Evolutionary conservation across 192 early-diverging fungal species (phyloP).

Genomic region (Podochytrium sp.): DNA sequence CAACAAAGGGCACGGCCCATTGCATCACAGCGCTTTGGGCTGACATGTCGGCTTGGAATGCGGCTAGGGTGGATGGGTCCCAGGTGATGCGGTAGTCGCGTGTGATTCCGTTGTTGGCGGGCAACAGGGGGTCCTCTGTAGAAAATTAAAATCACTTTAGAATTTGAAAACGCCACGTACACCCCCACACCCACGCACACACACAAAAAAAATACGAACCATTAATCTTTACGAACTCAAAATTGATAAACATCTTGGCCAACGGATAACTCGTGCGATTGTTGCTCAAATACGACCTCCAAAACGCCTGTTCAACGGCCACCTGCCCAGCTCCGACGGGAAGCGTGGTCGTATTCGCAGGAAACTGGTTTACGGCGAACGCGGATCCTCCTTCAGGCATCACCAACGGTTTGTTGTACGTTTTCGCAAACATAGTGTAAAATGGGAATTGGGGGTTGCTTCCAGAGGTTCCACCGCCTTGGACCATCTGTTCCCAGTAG

Average conservation of each 20-base stretch:
- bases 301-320: not conserved
- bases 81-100: constrained; percentile 22
- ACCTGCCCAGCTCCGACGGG: constrained; percentile 9
- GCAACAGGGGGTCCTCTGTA: not conserved
- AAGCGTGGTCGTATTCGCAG: not conserved
- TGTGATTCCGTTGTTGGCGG: not conserved
- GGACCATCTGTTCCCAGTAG: constrained; percentile 19
- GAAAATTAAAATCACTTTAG: not conserved
- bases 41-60: not conserved
- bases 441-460: constrained; percentile 8
- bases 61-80: not conserved
- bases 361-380: not conserved
- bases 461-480: not conserved
- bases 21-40: not conserved
- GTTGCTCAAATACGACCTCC: not conserved
- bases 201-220: not conserved
- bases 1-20: constrained; percentile 24
- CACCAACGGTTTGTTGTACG: constrained; percentile 17
- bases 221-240: constrained; percentile 8
- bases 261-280: not conserved
- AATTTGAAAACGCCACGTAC: not conserved
- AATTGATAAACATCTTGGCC: constrained; percentile 29
- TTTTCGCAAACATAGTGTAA: constrained; percentile 23
- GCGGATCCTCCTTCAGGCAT: constrained; percentile 16
- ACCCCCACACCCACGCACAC: not conserved